Evolutionary conservation across 768 basidiomycete species (phyloP).

Genomic region (Lactarius trivialis): DNA sequence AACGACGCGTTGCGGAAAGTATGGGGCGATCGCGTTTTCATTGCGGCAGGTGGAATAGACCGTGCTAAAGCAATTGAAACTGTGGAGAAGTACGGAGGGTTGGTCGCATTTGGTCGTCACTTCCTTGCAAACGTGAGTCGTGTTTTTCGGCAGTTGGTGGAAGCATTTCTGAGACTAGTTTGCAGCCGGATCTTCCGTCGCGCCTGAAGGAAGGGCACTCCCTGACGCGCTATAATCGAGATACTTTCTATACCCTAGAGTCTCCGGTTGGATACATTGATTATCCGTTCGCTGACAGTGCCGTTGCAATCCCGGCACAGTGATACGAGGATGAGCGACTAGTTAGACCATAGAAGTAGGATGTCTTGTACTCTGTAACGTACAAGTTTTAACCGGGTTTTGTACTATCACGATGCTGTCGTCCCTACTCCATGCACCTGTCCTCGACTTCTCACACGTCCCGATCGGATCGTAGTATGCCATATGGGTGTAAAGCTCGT

Average conservation of each 20-base stretch:
- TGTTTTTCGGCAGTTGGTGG: not conserved
- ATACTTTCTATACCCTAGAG: slow-evolving; percentile 9
- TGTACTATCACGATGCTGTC: too few relatives aligned
- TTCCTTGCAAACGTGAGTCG: slow-evolving; percentile 15
- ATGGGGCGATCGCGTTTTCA: slow-evolving; percentile 3
- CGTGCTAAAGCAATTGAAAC: not conserved
- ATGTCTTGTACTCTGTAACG: too few relatives aligned
- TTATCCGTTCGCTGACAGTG: slow-evolving; percentile 7
- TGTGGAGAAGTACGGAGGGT: slow-evolving; percentile 8
- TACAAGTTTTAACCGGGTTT: too few relatives aligned
- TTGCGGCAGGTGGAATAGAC: slow-evolving; percentile 9
- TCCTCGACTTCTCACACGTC: too few relatives aligned
- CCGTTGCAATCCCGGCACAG: not conserved
- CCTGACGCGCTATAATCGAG: slow-evolving; percentile 4
- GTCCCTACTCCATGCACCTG: too few relatives aligned
- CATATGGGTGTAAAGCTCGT: too few relatives aligned
- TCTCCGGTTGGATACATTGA: slow-evolving; percentile 11
- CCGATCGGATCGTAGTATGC: too few relatives aligned
- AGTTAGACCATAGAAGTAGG: too few relatives aligned
- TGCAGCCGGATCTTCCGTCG: slow-evolving; percentile 19
- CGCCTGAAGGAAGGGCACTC: slow-evolving; percentile 7
- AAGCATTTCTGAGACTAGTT: not conserved
- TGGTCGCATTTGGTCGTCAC: slow-evolving; percentile 12
- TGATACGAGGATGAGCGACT: not conserved
- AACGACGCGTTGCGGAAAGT: not conserved